Evolutionary conservation across 371 early-diverging fungal genomes (phyloP), one percentile per base, ranked within the genome.

Genomic region (Enteropsectra breve): DNA sequence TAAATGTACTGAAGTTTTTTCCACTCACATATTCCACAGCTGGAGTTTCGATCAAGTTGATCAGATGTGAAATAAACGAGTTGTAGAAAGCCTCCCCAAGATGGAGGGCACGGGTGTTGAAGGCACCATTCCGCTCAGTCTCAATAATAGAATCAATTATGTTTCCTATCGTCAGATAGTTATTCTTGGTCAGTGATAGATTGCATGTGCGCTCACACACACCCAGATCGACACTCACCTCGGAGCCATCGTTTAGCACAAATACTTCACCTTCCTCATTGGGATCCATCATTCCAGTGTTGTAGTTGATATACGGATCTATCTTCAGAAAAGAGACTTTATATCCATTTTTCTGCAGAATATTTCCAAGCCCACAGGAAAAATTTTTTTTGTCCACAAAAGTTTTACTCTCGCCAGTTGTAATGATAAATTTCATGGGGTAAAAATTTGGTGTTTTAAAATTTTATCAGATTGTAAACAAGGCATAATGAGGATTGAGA

Each of bases 351-450:
- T 90, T 87, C 82, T 92, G 89, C 68, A 98, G 85, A 53, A 97
- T 82, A 40, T 89, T 83, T 62, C 97, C 98, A 18, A 94, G 90
- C 47, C 90, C 90, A 48, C 92, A 90, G 38, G 96, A 91, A 78
- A 94, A 90, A 59, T 93, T 90, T 55, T 97, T 97, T 83, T 97
- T 97, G 71, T 97, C 96, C 73, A 94, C 91, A 50, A 96, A 94
- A 58, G 92, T 92, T 76, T 94, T 91, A 66, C 92, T 93, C 80
- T 95, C 95, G 65, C 97, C 97, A 65, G 90, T 88, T 48, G 95
- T 92, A 77, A 95, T 75, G 70, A 97, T 89, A 84, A 92, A 96
- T 48, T 77, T 80, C 80, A 80, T 80, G 2, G 63, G 67, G 72
- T 61, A 29, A 46, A 18, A 28, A 48, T 62, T 54, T 38, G 47